Base-by-base conservation (phyloP, 805 yeast genomes). In the Yamadazyma ubonensis region DNA sequence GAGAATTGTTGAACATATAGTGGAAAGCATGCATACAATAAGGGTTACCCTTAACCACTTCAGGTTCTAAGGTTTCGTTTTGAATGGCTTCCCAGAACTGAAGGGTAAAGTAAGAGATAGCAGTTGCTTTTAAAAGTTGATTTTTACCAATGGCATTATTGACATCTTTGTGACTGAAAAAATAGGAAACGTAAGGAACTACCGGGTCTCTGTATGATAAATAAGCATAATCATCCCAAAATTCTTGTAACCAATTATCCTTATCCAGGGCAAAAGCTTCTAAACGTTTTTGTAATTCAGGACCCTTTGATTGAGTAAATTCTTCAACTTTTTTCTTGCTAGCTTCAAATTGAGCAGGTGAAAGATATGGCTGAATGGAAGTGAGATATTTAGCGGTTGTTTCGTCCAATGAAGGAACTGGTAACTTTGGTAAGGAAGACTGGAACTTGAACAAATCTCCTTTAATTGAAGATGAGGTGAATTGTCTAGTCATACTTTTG, bases 151-250 rank as follows among this genome's bases (percentile, higher is more conserved):
- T 70, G 6, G 63, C 61, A 47, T 79, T 75, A 48, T 55, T 52
- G 45, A 83, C 62, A 53, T 86, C 91, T 61, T 78, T 83, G 68
- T 91, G 96, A 39, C 81, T 75, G 66, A 78, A 91, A 53, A 88
- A 93, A 69, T 91, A 91, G 15, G 96, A 85, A 26, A 88, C 96
- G 57, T 81, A 90, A 9, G 98, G 97, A 19, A 86, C 86, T n/a
- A 91, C 86, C 0, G 98, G 96, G 62, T 88, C 98, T 50, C 93
- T 76, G 67, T 88, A 90, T 29, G 84, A 80, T 70, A 91, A 71
- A 65, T 91, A 91, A 15, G 96, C 96, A 51, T 85, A 86, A 53
- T 86, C 84, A 61, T 91, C 96, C 99, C 99, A 91, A 75, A 83
- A 88, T 44, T 78, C 83, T 33, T 85, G 77, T 54, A 91, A 73